Conservation (phyloP, 768 basidiomycete genomes). For the Antrodiella citrinella region DNA sequence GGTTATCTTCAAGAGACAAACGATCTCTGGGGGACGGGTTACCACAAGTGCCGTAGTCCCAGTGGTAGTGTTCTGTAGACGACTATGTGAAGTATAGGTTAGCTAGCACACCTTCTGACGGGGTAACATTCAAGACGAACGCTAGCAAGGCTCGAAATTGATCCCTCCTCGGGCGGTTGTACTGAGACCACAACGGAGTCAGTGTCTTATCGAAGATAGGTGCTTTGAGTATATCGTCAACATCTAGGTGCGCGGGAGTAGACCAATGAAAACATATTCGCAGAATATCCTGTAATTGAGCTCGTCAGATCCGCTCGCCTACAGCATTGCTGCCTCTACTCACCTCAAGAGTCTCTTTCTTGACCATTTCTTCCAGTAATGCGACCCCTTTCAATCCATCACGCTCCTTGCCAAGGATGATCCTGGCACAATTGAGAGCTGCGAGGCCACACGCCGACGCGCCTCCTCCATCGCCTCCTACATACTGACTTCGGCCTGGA, state of each 20-base stretch:
- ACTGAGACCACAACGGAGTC: constrained; percentile 26
- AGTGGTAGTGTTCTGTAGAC: constrained; percentile 13
- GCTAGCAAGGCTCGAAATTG: constrained; percentile 29
- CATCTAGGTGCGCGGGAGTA: constrained; percentile 43
- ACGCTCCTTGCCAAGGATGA: constrained; percentile 33
- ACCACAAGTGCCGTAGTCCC: constrained; percentile 31
- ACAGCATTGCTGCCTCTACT: neutral
- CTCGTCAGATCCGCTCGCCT: neutral
- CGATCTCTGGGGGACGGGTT: constrained; percentile 66
- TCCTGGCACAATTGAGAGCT: constrained; percentile 54
- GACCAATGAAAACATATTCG: constrained; percentile 53
- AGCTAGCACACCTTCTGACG: neutral
- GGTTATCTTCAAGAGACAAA: constrained; percentile 39
- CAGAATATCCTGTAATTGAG: constrained; percentile 43
- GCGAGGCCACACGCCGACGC: constrained; percentile 59
- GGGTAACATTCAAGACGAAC: constrained; percentile 12
- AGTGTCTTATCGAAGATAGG: constrained; percentile 42
- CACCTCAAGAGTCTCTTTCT: constrained; percentile 30
- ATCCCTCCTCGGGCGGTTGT: constrained; percentile 28
- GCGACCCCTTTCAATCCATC: constrained; percentile 20
- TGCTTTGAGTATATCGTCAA: constrained; percentile 40
- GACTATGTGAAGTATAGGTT: neutral
- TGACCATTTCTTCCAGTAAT: constrained; percentile 28
- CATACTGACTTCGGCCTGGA: constrained; percentile 47
- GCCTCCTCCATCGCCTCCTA: constrained; percentile 20